These are phyloP conservation scores for Lotus japonicus DNA, from an alignment of 306 rosid genomes.

Conservation along the genomic window DNA sequence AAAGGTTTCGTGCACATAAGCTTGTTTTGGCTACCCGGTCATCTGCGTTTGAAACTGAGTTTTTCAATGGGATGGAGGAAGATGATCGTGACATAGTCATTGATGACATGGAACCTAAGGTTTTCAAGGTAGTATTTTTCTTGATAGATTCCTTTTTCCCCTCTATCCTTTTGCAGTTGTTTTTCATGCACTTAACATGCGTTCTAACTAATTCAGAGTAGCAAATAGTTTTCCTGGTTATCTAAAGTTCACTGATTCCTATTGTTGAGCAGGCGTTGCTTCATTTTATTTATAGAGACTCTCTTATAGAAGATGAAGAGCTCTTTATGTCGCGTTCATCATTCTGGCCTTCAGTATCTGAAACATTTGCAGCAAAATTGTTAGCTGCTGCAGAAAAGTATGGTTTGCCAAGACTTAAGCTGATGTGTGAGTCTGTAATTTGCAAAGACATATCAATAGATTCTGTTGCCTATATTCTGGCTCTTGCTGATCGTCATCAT, in stretches of 20 bases:
- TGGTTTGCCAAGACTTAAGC: slow-evolving; percentile 74
- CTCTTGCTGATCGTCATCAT: slow-evolving; percentile 80
- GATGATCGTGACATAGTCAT: slow-evolving; percentile 51
- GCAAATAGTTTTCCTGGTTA: slow-evolving; percentile 2
- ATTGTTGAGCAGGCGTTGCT: slow-evolving; percentile 74
- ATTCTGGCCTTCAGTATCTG: slow-evolving; percentile 52
- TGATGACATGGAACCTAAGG: slow-evolving; percentile 77
- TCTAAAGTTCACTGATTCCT: slow-evolving; percentile 26
- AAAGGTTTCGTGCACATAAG: slow-evolving; percentile 80
- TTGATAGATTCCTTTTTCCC: not conserved
- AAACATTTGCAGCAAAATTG: slow-evolving; percentile 74
- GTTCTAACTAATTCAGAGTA: not conserved
- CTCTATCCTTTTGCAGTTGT: not conserved
- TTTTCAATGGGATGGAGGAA: slow-evolving; percentile 52
- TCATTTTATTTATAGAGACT: slow-evolving; percentile 80
- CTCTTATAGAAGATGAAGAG: slow-evolving; percentile 77
- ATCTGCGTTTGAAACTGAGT: slow-evolving; percentile 57
- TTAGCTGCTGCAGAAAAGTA: slow-evolving; percentile 88
- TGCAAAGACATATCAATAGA: slow-evolving; percentile 87
- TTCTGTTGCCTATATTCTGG: slow-evolving; percentile 82
- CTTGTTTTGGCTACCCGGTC: slow-evolving; percentile 93
- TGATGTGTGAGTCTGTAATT: slow-evolving; percentile 93
- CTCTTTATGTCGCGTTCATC: slow-evolving; percentile 59
- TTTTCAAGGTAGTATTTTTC: slow-evolving; percentile 68
- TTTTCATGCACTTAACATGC: not conserved